Evolutionary conservation across 345 rosid species (phyloP).

Genomic region (Eucalyptus brandiana): DNA sequence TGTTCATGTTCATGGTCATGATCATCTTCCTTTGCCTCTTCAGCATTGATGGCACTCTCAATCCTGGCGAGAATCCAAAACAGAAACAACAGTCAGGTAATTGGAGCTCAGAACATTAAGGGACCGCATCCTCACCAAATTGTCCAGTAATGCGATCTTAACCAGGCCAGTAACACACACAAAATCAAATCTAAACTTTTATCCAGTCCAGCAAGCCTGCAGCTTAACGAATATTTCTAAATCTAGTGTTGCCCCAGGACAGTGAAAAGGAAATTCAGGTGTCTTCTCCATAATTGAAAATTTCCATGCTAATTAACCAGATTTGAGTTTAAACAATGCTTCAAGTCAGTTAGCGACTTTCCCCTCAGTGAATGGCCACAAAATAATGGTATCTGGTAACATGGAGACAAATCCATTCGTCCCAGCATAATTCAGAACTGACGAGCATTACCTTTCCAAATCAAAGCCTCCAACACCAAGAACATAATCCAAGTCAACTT

Average conservation of each 20-base stretch:
- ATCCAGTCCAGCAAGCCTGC: neutral
- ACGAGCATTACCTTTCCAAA: conserved; percentile 52
- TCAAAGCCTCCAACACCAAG: conserved; percentile 99
- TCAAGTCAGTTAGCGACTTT: neutral
- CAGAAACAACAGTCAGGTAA: neutral
- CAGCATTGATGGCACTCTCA: conserved; percentile 61
- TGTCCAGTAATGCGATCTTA: neutral
- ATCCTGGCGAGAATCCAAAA: conserved; percentile 36
- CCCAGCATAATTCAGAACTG: neutral
- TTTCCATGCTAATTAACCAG: neutral
- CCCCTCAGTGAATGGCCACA: neutral
- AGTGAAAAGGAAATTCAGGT: neutral
- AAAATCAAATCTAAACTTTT: neutral
- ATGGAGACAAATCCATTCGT: neutral
- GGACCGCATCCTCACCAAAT: neutral
- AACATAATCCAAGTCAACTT: conserved; percentile 91
- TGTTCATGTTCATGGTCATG: conserved; percentile 29
- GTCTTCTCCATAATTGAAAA: neutral
- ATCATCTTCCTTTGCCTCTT: conserved; percentile 41
- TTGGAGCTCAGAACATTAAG: neutral
- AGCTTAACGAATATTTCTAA: neutral
- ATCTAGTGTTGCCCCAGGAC: neutral
- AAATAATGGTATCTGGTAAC: neutral
- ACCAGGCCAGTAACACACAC: neutral
- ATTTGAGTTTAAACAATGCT: neutral